phyloP scores from a whole-genome alignment of 2,329 filamentous ascomycete species.

The Metarhizium anisopliae region DNA sequence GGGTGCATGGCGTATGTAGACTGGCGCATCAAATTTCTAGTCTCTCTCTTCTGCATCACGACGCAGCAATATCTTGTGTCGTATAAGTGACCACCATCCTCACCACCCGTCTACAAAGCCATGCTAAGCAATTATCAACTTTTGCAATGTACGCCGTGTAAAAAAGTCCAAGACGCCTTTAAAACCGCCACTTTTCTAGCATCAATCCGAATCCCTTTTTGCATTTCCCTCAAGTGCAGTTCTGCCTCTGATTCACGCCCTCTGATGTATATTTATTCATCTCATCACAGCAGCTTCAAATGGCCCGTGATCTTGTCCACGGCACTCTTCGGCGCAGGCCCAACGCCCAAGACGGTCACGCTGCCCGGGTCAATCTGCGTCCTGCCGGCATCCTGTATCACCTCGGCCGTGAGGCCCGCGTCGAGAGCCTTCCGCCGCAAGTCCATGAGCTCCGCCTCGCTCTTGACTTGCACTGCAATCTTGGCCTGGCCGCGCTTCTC shows the following conservation, averaged over 20 bases:
- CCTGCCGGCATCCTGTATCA: slow-evolving; percentile 90
- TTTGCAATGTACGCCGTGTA: background rate
- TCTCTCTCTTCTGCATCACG: background rate
- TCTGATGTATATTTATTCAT: background rate
- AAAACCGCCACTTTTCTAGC: background rate
- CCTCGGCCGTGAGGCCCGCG: slow-evolving; percentile 76
- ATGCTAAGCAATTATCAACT: no score
- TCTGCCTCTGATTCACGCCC: no score
- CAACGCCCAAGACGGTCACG: slow-evolving; percentile 81
- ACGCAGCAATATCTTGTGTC: no score
- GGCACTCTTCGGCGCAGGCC: slow-evolving; percentile 72
- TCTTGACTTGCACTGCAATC: slow-evolving; percentile 83
- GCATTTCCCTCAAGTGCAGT: background rate
- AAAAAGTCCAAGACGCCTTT: background rate
- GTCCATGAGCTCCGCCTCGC: slow-evolving; percentile 69
- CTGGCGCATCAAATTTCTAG: background rate
- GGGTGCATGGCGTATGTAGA: background rate
- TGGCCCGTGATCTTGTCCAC: slow-evolving; percentile 80
- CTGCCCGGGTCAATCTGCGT: slow-evolving; percentile 95
- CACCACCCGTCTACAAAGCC: background rate
- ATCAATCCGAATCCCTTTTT: background rate
- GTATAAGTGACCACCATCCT: no score
- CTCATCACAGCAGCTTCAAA: slow-evolving; percentile 65
- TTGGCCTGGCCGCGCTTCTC: slow-evolving; percentile 83
- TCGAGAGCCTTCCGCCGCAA: slow-evolving; percentile 72